Evolutionary conservation across 179 eudicot species (phyloP), one percentile per base, ranked within the genome.

Genomic region (Spergularia azorica): DNA sequence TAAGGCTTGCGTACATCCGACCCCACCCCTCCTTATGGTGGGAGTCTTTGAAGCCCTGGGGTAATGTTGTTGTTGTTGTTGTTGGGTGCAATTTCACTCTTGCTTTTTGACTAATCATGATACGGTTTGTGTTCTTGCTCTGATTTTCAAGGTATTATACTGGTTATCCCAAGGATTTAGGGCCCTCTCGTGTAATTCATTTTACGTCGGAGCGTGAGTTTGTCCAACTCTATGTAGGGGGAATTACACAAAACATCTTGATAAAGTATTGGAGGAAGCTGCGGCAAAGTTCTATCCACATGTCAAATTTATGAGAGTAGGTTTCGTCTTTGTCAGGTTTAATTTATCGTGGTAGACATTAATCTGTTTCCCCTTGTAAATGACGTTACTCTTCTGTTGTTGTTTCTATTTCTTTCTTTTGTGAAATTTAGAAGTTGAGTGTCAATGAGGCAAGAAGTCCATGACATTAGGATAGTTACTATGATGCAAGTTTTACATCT

Each of bases 181-280:
- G 98, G 67, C 97, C 92, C 14, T 93, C 98, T 20, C 88, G 87
- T 54, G 91, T 93, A 57, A 86, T 93, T 78, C 97, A 93, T 82
- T 95, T 95, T 79, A 89, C 97, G 51, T 95, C 98, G 6, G 98
- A 95, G 82, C 93, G 97, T 61, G 92, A 93, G 56, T 93, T 95
- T 85, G 90, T 95, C 48, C 95, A 93, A 84, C 89, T 95, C 77
- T 84, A 13, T 83, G 83, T 83, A 94, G 98, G 87, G 83, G 94
- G 72, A 94, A 92, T 77, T 90, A 88, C 81, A 88, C 97, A 52
- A 84, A 82, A 77, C 94, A 93, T 86, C 94, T 94, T 72, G 98
- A 94, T 68, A 89, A 80, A 83, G 96, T 94, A 77, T 75, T 94
- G 71, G 98, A 89, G 82, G 97, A 94, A 83, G 89, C 97, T 81